A percentile compares a stretch with the other conserved stretches of the same genome.
Evolutionary conservation across 2,329 filamentous ascomycete species (phyloP).

Genomic region (Fusarium camptoceras): DNA sequence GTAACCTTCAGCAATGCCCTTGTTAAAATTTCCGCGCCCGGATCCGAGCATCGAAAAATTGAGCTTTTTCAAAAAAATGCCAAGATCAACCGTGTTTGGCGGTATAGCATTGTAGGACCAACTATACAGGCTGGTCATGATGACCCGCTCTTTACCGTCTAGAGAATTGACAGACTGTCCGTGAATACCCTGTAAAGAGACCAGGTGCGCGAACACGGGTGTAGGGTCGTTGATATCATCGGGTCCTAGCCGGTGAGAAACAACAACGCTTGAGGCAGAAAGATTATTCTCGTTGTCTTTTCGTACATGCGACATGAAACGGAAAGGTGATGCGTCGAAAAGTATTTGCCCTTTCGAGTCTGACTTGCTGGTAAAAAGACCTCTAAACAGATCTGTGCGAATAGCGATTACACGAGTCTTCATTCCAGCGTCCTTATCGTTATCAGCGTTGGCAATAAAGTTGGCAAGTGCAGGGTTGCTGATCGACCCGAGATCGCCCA

Average conservation of each 20-base stretch:
- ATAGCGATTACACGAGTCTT: background rate
- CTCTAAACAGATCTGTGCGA: background rate
- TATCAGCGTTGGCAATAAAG: background rate
- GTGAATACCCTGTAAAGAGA: background rate
- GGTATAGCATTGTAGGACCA: background rate
- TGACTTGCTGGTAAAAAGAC: background rate
- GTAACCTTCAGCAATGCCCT: background rate
- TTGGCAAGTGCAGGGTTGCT: background rate
- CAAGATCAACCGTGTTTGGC: background rate
- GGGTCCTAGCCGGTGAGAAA: background rate
- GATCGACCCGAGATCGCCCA: background rate
- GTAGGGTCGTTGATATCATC: background rate
- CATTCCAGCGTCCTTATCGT: background rate
- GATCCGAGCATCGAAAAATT: background rate
- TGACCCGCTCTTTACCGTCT: background rate
- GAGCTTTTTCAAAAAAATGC: background rate
- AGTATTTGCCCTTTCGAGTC: no score
- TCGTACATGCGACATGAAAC: background rate
- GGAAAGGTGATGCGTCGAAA: background rate
- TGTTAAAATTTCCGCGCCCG: background rate
- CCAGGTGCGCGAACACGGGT: background rate
- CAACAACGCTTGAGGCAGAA: background rate
- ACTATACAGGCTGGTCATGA: background rate
- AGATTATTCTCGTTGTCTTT: fast-evolving
- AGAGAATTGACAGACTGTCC: fast-evolving